These are phyloP conservation scores for Chloranthus sessilifolius DNA, from an alignment of 164 flowering plant genomes.

Conservation along the genomic window DNA sequence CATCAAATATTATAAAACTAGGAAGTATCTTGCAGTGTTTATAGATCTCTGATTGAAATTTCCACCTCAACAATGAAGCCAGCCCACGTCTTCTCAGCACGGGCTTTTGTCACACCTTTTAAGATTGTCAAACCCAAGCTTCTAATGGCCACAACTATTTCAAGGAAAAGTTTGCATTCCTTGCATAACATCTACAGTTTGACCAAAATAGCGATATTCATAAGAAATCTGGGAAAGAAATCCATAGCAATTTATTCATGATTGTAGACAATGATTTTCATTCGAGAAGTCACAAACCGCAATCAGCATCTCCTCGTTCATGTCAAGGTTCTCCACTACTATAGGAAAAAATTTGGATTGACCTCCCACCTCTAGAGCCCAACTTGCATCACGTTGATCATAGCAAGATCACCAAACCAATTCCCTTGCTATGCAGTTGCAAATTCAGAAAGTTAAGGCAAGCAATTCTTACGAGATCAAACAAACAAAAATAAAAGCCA, in stretches of 20 bases:
- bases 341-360: conserved; percentile 15
- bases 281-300: conserved; percentile 17
- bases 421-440: conserved; percentile 4
- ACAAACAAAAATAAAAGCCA: no score
- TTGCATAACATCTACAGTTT: conserved; percentile 70
- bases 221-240: background rate
- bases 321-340: conserved; percentile 22
- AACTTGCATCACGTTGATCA: conserved; percentile 7
- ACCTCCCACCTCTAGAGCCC: conserved; percentile 29
- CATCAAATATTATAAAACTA: no score
- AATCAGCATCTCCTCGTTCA: conserved; percentile 27
- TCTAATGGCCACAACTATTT: conserved; percentile 68
- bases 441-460: no score
- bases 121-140: conserved; percentile 58
- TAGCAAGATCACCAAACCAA: background rate
- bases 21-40: no score
- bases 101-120: conserved; percentile 55
- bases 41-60: no score
- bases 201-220: background rate
- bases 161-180: conserved; percentile 56
- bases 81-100: conserved; percentile 49
- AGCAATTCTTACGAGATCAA: no score
- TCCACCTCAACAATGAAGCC: conserved; percentile 78
- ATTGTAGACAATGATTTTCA: background rate
- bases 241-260: background rate